Conservation (phyloP, 108 stramenopile species). For the Cyclostephanos tholiformis region DNA sequence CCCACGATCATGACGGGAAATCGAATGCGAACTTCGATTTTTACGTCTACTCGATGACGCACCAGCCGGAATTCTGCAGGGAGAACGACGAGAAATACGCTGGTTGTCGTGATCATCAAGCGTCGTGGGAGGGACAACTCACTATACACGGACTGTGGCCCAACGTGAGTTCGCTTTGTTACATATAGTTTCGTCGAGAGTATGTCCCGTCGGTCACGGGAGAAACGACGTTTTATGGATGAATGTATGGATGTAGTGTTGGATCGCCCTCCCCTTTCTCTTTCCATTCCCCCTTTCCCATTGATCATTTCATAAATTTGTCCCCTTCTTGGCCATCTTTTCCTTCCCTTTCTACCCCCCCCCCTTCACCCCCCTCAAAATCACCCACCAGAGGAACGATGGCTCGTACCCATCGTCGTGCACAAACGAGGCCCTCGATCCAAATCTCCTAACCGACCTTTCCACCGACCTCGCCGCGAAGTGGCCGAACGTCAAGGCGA, state of each 20-base stretch:
- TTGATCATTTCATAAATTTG: background rate
- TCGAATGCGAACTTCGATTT: slow-evolving; percentile 18
- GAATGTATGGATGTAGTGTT: too few species aligned
- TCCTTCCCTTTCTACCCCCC: background rate
- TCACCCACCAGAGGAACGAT: slow-evolving; percentile 29
- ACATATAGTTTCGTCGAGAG: background rate
- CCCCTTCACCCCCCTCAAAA: background rate
- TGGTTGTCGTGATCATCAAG: slow-evolving; percentile 44
- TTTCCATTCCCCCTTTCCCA: background rate
- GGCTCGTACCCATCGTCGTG: slow-evolving; percentile 51
- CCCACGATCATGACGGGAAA: background rate
- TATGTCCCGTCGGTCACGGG: background rate
- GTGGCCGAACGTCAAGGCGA: slow-evolving; percentile 57
- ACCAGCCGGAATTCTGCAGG: slow-evolving; percentile 57
- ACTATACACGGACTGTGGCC: slow-evolving; percentile 65
- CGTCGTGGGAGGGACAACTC: slow-evolving; percentile 39
- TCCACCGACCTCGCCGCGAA: slow-evolving; percentile 20
- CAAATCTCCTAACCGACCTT: slow-evolving; percentile 16
- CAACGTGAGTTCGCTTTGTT: slow-evolving; percentile 13
- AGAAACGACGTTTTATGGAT: background rate
- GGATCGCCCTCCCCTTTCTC: too few species aligned
- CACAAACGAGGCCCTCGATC: slow-evolving; percentile 42
- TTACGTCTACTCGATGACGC: slow-evolving; percentile 52
- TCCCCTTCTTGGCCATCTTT: background rate
- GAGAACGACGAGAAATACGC: slow-evolving; percentile 24